These are phyloP conservation scores for Stropharia rugosoannulata DNA, from an alignment of 768 basidiomycete species.

Conservation along the genomic window DNA sequence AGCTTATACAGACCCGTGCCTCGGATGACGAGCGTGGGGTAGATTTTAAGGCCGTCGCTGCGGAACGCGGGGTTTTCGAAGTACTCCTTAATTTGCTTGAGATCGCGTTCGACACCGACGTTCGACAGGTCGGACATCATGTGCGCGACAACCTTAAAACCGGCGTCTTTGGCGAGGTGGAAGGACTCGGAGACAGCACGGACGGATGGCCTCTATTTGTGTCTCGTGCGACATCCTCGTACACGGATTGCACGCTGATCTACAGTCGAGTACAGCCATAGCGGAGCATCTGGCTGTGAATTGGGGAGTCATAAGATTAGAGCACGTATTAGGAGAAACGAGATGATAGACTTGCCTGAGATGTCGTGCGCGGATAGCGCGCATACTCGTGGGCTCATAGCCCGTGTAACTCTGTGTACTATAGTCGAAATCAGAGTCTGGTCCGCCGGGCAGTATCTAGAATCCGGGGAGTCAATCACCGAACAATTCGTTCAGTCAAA, in stretches of 20 bases:
- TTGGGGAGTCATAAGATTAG: not conserved
- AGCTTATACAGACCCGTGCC: constrained; percentile 96
- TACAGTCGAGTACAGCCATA: constrained; percentile 98
- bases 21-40: constrained; percentile 96
- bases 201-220: constrained; percentile 98
- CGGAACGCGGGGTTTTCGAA: constrained; percentile 98
- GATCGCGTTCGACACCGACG: constrained; percentile 94
- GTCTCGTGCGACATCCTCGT: constrained; percentile 98
- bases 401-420: constrained; percentile 97
- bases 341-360: constrained; percentile 54
- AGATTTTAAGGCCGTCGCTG: constrained; percentile 96
- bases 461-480: not conserved
- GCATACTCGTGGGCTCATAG: constrained; percentile 98
- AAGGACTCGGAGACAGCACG: constrained; percentile 96
- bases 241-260: constrained; percentile 98
- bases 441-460: constrained; percentile 97
- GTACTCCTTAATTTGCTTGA: constrained; percentile 99
- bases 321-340: not conserved
- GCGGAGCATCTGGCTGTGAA: constrained; percentile 89
- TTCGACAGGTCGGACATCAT: constrained; percentile 99
- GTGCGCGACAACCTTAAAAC: constrained; percentile 99
- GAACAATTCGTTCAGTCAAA: not conserved
- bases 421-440: constrained; percentile 99
- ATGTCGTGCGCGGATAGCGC: constrained; percentile 96
- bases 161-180: constrained; percentile 97